A percentile compares a stretch with the other conserved stretches of the same genome.
Evolutionary conservation across 345 rosid genomes (phyloP).

Genomic region (Noccaea caerulescens): DNA sequence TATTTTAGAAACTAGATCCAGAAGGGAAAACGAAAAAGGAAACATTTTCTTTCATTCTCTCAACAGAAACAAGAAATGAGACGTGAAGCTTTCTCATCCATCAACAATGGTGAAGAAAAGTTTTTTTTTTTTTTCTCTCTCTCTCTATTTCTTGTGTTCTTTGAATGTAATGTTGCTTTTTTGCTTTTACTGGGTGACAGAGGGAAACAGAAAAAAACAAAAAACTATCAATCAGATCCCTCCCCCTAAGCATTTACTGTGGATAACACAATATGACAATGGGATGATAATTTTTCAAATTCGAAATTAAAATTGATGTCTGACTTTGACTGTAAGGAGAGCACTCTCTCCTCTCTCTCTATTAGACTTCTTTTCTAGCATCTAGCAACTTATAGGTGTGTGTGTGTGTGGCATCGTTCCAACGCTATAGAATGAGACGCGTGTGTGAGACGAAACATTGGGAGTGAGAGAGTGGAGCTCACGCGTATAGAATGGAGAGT

Average conservation of each 20-base stretch:
- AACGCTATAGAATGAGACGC: constrained; percentile 16
- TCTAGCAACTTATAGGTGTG: constrained; percentile 32
- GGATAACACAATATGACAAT: constrained; percentile 16
- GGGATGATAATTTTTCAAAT: constrained; percentile 28
- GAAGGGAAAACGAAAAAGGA: background rate
- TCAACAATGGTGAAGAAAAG: constrained; percentile 39
- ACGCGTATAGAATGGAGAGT: constrained; percentile 8
- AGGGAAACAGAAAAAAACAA: constrained; percentile 40
- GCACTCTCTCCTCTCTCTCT: constrained; percentile 13
- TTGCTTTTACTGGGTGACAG: constrained; percentile 43
- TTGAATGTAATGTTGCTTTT: constrained; percentile 35
- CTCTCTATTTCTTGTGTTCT: background rate
- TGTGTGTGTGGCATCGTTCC: background rate
- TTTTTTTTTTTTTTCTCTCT: constrained; percentile 11
- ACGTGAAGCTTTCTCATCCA: constrained; percentile 24
- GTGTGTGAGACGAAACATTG: constrained; percentile 32
- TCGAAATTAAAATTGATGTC: constrained; percentile 25
- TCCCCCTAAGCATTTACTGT: constrained; percentile 43
- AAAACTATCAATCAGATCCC: constrained; percentile 37
- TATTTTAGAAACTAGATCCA: constrained; percentile 21
- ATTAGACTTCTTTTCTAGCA: constrained; percentile 36
- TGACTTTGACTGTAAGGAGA: constrained; percentile 35
- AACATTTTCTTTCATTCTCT: constrained; percentile 2
- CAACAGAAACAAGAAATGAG: constrained; percentile 6
- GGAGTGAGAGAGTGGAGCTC: constrained; percentile 23